Evolutionary conservation across 768 basidiomycete genomes (phyloP).

Genomic region (Leccinum broughii): DNA sequence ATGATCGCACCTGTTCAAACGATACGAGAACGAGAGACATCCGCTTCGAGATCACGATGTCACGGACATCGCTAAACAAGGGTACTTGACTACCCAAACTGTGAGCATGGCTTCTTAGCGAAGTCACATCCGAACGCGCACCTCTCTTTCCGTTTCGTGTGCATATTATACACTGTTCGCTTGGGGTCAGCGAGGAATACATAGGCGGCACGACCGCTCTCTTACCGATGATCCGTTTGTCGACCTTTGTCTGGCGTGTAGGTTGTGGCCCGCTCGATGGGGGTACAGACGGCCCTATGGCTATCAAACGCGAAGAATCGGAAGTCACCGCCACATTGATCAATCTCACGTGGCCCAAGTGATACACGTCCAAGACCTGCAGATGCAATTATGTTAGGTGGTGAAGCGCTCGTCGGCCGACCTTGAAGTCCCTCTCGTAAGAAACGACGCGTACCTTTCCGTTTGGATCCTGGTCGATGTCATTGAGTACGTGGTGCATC

Average conservation of each 20-base stretch:
- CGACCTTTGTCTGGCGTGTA: slow-evolving; percentile 44
- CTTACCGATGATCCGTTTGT: slow-evolving; percentile 55
- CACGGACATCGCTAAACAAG: slow-evolving; percentile 52
- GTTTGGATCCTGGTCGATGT: slow-evolving; percentile 36
- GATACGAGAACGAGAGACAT: slow-evolving; percentile 45
- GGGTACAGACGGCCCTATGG: slow-evolving; percentile 45
- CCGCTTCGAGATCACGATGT: slow-evolving; percentile 47
- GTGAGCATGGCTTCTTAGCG: neutral
- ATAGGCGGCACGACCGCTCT: neutral
- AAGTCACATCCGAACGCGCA: slow-evolving; percentile 25
- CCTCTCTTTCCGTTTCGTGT: slow-evolving; percentile 46
- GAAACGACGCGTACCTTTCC: slow-evolving; percentile 34
- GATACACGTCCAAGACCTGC: slow-evolving; percentile 41
- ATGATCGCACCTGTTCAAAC: slow-evolving; percentile 26
- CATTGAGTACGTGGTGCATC: neutral
- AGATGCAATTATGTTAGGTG: neutral
- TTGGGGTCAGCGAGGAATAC: slow-evolving; percentile 4
- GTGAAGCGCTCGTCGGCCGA: neutral
- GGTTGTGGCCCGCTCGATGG: slow-evolving; percentile 46
- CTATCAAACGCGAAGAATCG: slow-evolving; percentile 46
- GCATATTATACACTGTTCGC: slow-evolving; percentile 48
- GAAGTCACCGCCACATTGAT: slow-evolving; percentile 52
- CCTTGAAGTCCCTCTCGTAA: neutral
- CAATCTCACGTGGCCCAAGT: slow-evolving; percentile 44
- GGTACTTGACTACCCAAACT: slow-evolving; percentile 45